Evolutionary conservation across 148 eudicot genomes (phyloP).

Genomic region (Amaranthus cruentus): DNA sequence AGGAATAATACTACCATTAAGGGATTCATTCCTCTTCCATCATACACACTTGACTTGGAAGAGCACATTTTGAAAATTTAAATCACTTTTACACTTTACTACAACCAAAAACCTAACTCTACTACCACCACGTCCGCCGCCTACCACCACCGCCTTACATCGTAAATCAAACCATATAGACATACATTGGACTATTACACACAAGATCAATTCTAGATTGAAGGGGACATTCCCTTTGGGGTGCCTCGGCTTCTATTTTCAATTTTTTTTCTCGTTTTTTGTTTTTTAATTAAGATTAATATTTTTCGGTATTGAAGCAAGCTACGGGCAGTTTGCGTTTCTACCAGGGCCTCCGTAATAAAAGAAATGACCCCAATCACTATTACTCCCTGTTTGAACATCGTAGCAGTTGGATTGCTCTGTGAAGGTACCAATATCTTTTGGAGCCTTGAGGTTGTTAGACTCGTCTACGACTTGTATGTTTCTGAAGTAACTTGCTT

Average conservation of each 20-base stretch:
- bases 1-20: background rate
- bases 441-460: constrained; percentile 87
- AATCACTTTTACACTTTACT: background rate
- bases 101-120: constrained; percentile 7
- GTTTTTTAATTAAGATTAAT: background rate
- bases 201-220: constrained; percentile 7
- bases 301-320: constrained; percentile 14
- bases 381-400: constrained; percentile 78
- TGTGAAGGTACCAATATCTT: constrained; percentile 82
- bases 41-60: background rate
- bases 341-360: constrained; percentile 96
- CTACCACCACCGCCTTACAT: background rate
- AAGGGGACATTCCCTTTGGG: constrained; percentile 25
- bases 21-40: constrained; percentile 2
- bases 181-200: constrained; percentile 17
- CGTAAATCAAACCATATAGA: background rate
- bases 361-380: constrained; percentile 88
- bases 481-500: constrained; percentile 91
- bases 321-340: constrained; percentile 68
- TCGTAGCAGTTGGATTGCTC: constrained; percentile 92
- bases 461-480: constrained; percentile 84
- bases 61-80: background rate
- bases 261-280: background rate
- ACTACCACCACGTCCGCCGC: constrained; percentile 1
- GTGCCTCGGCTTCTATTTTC: constrained; percentile 16